Evolutionary conservation across 805 yeast species (phyloP).

Genomic region (Lachancea meyersii): DNA sequence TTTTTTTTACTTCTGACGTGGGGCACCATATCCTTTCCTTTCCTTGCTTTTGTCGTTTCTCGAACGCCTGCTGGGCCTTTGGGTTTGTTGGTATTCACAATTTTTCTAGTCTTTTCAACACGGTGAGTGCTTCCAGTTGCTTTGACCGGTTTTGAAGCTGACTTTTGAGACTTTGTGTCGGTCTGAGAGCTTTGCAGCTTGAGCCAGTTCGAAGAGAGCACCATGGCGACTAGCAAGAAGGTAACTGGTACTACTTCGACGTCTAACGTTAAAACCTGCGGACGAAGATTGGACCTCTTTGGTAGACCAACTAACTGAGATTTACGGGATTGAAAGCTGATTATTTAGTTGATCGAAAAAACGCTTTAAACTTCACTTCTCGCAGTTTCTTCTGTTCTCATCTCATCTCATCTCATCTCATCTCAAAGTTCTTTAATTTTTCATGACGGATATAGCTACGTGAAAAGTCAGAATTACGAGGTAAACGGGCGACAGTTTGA

Average conservation of each 20-base stretch:
- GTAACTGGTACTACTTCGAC: background rate
- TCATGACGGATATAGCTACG: background rate
- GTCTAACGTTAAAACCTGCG: background rate
- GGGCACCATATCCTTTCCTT: background rate
- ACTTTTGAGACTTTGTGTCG: background rate
- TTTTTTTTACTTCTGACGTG: conserved; percentile 8
- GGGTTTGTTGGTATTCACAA: background rate
- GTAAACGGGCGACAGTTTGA: background rate
- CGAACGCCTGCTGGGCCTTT: background rate
- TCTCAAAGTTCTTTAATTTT: background rate
- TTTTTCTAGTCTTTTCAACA: background rate
- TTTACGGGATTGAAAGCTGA: no score
- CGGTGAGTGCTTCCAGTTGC: background rate
- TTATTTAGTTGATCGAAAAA: no score
- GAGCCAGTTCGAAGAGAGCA: conserved; percentile 34
- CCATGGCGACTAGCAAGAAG: conserved; percentile 17
- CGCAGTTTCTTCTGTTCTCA: background rate
- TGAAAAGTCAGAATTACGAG: no score
- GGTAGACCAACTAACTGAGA: no score
- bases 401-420: conserved; percentile 1
- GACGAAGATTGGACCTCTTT: background rate
- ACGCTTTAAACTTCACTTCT: no score
- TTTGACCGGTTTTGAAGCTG: no score
- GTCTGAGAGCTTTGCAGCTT: conserved; percentile 19
- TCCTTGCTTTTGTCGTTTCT: background rate